phyloP scores from a whole-genome alignment of 768 basidiomycete genomes.

The Auriscalpium microsporum region DNA sequence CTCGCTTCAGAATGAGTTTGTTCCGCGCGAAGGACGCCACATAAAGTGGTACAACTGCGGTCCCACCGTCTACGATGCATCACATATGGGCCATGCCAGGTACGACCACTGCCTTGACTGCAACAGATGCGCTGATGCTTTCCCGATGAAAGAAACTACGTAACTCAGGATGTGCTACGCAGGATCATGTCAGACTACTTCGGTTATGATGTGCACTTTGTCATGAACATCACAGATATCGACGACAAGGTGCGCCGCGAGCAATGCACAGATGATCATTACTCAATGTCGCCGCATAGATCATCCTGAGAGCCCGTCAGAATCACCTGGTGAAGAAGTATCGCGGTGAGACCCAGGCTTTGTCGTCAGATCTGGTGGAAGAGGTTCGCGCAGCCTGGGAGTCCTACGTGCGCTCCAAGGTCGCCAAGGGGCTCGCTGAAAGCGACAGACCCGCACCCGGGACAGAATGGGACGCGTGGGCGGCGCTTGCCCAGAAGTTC shows the following conservation, averaged over 20 bases:
- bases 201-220: constrained; percentile 95
- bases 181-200: constrained; percentile 93
- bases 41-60: constrained; percentile 99
- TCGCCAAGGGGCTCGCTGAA: constrained; percentile 55
- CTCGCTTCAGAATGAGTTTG: constrained; percentile 57
- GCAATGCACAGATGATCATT: not conserved
- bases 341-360: constrained; percentile 38
- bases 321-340: constrained; percentile 63
- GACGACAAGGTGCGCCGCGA: constrained; percentile 78
- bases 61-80: constrained; percentile 96
- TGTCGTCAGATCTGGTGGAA: constrained; percentile 51
- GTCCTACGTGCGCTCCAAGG: constrained; percentile 50
- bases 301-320: constrained; percentile 86
- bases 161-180: constrained; percentile 86
- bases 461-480: constrained; percentile 46
- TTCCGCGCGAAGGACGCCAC: constrained; percentile 55
- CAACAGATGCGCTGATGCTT: not conserved
- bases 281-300: constrained; percentile 40
- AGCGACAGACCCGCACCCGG: constrained; percentile 39
- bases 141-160: constrained; percentile 67
- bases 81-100: constrained; percentile 99
- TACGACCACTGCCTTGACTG: constrained; percentile 25
- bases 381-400: constrained; percentile 58
- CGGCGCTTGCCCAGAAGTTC: constrained; percentile 35
- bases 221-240: constrained; percentile 99